Conservation (phyloP, 2,329 filamentous ascomycete genomes). For the Hypoxylon sp. region DNA sequence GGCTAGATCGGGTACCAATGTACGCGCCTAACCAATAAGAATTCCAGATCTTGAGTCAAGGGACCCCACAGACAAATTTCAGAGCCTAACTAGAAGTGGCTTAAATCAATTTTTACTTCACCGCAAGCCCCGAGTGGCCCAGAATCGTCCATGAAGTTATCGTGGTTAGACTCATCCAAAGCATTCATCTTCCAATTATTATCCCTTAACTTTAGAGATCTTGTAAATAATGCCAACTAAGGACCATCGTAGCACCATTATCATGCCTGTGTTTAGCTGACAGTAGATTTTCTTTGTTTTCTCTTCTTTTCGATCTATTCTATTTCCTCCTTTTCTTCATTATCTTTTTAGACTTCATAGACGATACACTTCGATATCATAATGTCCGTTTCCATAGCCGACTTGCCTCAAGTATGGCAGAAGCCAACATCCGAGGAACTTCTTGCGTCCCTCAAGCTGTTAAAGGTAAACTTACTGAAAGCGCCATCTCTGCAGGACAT, state of each 20-base stretch:
- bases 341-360: slow-evolving; percentile 30
- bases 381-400: slow-evolving; percentile 60
- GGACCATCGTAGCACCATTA: slow-evolving; percentile 19
- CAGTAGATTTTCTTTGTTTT: slow-evolving; percentile 18
- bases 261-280: slow-evolving; percentile 38
- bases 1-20: not conserved
- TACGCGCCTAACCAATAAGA: not conserved
- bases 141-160: slow-evolving; percentile 27
- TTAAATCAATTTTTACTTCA: slow-evolving; percentile 29
- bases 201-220: not conserved
- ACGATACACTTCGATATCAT: slow-evolving; percentile 18
- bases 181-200: slow-evolving; percentile 19
- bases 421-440: slow-evolving; percentile 77
- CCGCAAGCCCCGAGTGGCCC: slow-evolving; percentile 10
- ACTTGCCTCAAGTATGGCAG: slow-evolving; percentile 87
- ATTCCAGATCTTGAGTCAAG: not conserved
- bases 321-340: slow-evolving; percentile 9
- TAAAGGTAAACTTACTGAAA: slow-evolving; percentile 60
- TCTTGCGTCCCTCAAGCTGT: slow-evolving; percentile 73
- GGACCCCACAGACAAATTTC: not conserved
- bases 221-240: slow-evolving; percentile 27
- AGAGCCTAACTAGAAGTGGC: slow-evolving; percentile 34
- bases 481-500: not conserved
- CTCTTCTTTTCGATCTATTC: slow-evolving; percentile 17
- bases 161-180: slow-evolving; percentile 36